Evolutionary conservation across 1,139 yeast species (phyloP), one percentile per base, ranked within the genome.

Genomic region (Blastobotrys capitulatus): DNA sequence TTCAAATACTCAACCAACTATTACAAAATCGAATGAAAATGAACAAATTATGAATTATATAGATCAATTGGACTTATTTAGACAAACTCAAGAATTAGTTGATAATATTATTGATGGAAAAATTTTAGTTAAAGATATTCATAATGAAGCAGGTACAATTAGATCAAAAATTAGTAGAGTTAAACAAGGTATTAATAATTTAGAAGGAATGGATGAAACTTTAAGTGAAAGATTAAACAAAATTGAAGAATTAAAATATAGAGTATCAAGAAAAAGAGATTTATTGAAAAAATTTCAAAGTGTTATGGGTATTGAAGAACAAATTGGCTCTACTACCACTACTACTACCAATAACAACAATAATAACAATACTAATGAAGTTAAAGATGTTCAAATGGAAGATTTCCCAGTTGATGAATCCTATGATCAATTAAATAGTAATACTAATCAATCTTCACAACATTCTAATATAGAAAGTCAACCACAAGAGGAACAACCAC

Each of bases 71-170:
- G 62, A 60, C 39, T 54, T 59, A 26, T 40, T 59, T 29, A 60
- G 58, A 4, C 53, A 53, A 56, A 57, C 59, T 25, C 51, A 59
- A 25, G 57, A 56, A 29, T 48, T 60, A n/a, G 50, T 59, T 20
- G 63, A 58, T 22, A 48, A 51, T 12, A 56, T 60, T 12, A 41
- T 46, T 15, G 38, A 50, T 12, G 63, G 63, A 37, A 47, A 49
- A 37, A 42, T 58, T 25, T 46, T 54, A 6, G 55, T 62, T 9
- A 59, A 58, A 38, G 62, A 60, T 40, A 56, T 57, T 18, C 57
- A 59, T 50, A 60, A 58, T 39, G 60, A 50, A 46, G 63, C 63
- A 2, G 63, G 63, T 7, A 56, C 63, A 2, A 58, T 60, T 22
- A 52, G 63, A 32, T 57, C 56, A n/a, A 54, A 52, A 44, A 45